phyloP scores from a whole-genome alignment of 2,329 filamentous ascomycete genomes.

The Alternaria novae-zelandiae region DNA sequence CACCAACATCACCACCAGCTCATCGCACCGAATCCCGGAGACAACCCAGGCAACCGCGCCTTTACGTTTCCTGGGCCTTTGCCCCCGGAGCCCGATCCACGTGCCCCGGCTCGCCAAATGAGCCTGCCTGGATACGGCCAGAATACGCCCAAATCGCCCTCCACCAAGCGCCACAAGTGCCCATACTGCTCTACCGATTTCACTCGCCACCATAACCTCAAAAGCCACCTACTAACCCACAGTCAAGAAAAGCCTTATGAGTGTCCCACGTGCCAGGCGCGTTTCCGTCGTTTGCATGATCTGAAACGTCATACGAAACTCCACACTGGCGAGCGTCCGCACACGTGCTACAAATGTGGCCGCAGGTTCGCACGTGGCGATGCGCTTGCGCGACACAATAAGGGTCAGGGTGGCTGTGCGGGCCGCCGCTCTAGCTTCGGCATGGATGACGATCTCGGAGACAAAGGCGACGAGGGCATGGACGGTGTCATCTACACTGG shows the following conservation, averaged over 20 bases:
- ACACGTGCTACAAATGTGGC: conserved; percentile 93
- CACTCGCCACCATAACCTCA: conserved; percentile 95
- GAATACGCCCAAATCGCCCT: conserved; percentile 70
- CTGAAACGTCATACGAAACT: conserved; percentile 95
- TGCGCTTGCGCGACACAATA: conserved; percentile 91
- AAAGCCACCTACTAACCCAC: conserved; percentile 95
- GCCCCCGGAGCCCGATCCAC: conserved; percentile 54
- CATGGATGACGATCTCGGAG: conserved; percentile 71
- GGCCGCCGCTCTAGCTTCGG: conserved; percentile 87
- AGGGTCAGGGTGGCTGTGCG: conserved; percentile 93
- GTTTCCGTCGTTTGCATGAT: conserved; percentile 92
- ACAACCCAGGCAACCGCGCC: conserved; percentile 57
- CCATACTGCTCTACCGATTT: conserved; percentile 97
- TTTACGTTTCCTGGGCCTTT: conserved; percentile 70
- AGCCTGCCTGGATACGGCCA: conserved; percentile 65
- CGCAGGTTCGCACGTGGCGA: conserved; percentile 94
- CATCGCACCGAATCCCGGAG: conserved; percentile 45
- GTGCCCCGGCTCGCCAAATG: conserved; percentile 62
- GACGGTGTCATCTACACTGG: conserved; percentile 65
- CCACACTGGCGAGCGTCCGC: conserved; percentile 93
- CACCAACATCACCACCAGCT: conserved; percentile 40
- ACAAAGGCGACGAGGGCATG: conserved; percentile 64
- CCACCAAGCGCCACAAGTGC: conserved; percentile 91
- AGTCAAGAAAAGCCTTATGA: conserved; percentile 98
- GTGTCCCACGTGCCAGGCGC: conserved; percentile 89